Evolutionary conservation across 192 early-diverging fungal genomes (phyloP).

Genomic region (Coemansia sp.): DNA sequence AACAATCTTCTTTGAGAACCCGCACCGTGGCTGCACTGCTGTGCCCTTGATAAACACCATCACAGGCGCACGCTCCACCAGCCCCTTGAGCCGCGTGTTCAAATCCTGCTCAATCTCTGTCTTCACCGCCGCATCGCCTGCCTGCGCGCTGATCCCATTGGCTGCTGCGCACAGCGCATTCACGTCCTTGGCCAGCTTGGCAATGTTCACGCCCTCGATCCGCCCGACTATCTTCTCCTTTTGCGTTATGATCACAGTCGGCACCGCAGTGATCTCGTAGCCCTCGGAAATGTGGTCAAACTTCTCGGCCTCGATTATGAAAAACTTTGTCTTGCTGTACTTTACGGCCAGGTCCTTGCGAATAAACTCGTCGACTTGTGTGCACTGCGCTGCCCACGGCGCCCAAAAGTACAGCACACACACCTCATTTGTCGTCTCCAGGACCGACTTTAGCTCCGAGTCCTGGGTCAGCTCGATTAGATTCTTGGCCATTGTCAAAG

Average conservation of each 20-base stretch:
- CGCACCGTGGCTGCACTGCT: slow-evolving; percentile 85
- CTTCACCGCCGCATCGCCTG: slow-evolving; percentile 23
- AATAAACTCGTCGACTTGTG: slow-evolving; percentile 92
- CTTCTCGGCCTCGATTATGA: slow-evolving; percentile 90
- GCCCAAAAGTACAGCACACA: slow-evolving; percentile 87
- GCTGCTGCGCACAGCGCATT: slow-evolving; percentile 32
- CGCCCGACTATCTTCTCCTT: slow-evolving; percentile 66
- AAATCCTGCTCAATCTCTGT: slow-evolving; percentile 66
- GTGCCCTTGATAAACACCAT: slow-evolving; percentile 99
- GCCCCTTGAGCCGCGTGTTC: slow-evolving; percentile 66
- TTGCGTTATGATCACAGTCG: slow-evolving; percentile 80
- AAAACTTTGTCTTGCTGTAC: slow-evolving; percentile 67
- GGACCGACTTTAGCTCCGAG: slow-evolving; percentile 20
- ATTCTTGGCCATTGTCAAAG: no score
- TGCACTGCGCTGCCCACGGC: slow-evolving; percentile 82
- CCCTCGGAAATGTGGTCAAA: slow-evolving; percentile 82
- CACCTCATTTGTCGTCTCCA: slow-evolving; percentile 29
- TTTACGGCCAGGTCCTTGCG: slow-evolving; percentile 74
- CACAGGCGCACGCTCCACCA: slow-evolving; percentile 64
- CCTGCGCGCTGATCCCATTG: slow-evolving; percentile 28
- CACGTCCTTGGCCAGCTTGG: slow-evolving; percentile 67
- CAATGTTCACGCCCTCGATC: slow-evolving; percentile 85
- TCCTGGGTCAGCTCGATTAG: slow-evolving; percentile 33
- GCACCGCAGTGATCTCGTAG: slow-evolving; percentile 88
- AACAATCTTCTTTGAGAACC: slow-evolving; percentile 81